Evolutionary conservation across 2,329 filamentous ascomycete species (phyloP).

Genomic region (Fusarium concolor): DNA sequence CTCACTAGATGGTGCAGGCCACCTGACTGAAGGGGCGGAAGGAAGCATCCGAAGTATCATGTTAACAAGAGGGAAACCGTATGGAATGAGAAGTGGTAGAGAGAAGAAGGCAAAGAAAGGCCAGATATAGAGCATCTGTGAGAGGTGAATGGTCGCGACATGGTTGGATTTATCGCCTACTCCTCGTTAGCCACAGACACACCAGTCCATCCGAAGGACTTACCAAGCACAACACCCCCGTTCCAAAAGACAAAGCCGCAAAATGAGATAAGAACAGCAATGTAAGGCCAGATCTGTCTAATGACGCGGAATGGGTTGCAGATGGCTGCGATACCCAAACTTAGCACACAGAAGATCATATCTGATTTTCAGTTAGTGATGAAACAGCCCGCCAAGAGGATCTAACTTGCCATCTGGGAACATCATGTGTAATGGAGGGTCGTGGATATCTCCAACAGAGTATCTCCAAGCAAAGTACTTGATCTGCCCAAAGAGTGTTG

Average conservation of each 20-base stretch:
- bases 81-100: slow-evolving; percentile 75
- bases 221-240: slow-evolving; percentile 89
- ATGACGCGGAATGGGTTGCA: slow-evolving; percentile 61
- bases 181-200: slow-evolving; percentile 40
- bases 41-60: background rate
- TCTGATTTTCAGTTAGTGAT: slow-evolving; percentile 55
- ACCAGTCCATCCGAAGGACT: slow-evolving; percentile 27
- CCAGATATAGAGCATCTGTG: slow-evolving; percentile 97
- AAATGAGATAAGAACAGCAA: slow-evolving; percentile 76
- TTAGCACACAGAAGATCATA: slow-evolving; percentile 68
- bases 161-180: slow-evolving; percentile 94
- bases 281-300: slow-evolving; percentile 65
- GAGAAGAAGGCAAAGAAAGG: slow-evolving; percentile 92
- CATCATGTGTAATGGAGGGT: slow-evolving; percentile 60
- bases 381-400: background rate
- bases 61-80: slow-evolving; percentile 53
- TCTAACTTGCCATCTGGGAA: slow-evolving; percentile 62
- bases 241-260: slow-evolving; percentile 85
- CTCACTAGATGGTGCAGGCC: background rate
- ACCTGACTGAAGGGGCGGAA: background rate
- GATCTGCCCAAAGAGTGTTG: slow-evolving; percentile 51
- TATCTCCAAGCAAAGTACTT: slow-evolving; percentile 57
- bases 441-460: slow-evolving; percentile 65
- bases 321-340: slow-evolving; percentile 69
- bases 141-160: slow-evolving; percentile 85